A percentile compares a stretch with the other conserved stretches of the same genome.
Evolutionary conservation across 2,329 filamentous ascomycete species (phyloP).

Genomic region (Scortechinia acanthostroma): DNA sequence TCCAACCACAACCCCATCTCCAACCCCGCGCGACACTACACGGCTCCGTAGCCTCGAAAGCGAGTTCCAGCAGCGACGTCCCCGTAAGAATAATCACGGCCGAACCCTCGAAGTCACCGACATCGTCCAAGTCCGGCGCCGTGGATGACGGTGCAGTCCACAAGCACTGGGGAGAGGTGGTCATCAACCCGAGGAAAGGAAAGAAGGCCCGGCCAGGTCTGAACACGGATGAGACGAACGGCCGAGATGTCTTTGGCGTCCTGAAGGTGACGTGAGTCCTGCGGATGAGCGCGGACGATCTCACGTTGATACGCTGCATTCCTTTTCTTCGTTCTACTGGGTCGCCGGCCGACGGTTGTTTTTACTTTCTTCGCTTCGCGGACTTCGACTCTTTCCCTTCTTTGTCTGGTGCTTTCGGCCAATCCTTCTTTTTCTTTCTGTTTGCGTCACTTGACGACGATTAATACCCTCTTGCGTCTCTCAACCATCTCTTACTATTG

Average conservation of each 20-base stretch:
- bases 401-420: too few relatives aligned
- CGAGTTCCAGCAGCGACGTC: slow-evolving; percentile 6
- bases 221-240: neutral
- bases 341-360: neutral
- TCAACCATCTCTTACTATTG: too few relatives aligned
- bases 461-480: too few relatives aligned
- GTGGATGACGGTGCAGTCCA: slow-evolving; percentile 14
- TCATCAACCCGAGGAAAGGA: slow-evolving; percentile 23
- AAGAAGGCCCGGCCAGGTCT: neutral
- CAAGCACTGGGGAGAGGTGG: slow-evolving; percentile 32
- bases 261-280: neutral
- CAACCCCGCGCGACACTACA: slow-evolving; percentile 24
- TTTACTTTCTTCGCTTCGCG: neutral
- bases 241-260: slow-evolving; percentile 1
- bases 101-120: slow-evolving; percentile 2
- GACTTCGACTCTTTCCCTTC: too few relatives aligned
- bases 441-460: too few relatives aligned
- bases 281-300: neutral
- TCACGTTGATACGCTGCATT: neutral
- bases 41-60: slow-evolving; percentile 15
- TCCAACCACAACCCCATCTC: slow-evolving; percentile 28
- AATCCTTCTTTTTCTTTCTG: too few relatives aligned
- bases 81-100: slow-evolving; percentile 5
- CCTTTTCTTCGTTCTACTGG: neutral
- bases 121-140: slow-evolving; percentile 7